Percentiles rank a stretch among this genome's conserved stretches.
Evolutionary conservation across 2,329 filamentous ascomycete genomes (phyloP).

Genomic region (Calonectria montana): DNA sequence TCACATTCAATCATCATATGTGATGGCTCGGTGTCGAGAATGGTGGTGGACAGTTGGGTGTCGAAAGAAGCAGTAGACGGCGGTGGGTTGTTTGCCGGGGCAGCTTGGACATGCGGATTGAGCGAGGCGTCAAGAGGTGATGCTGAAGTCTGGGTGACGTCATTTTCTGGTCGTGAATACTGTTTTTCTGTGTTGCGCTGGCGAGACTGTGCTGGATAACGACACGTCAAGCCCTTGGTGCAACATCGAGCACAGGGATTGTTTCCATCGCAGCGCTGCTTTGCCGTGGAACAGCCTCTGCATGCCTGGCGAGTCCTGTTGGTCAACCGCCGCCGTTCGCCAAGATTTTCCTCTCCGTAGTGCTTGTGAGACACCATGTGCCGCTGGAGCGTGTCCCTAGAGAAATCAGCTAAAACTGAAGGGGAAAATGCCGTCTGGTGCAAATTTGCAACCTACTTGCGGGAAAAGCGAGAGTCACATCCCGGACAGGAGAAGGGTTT

Average conservation of each 20-base stretch:
- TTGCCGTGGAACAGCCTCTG: not conserved
- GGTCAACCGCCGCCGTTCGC: not conserved
- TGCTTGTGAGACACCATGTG: not conserved
- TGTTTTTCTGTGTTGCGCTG: not conserved
- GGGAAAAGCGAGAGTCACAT: constrained; percentile 1
- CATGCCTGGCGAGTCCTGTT: not conserved
- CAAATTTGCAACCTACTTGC: not conserved
- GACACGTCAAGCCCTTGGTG: not conserved
- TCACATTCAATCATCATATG: not conserved
- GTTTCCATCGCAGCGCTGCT: not conserved
- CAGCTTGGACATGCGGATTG: not conserved
- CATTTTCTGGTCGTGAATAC: not conserved
- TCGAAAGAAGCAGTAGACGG: not conserved
- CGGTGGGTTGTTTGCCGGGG: not conserved
- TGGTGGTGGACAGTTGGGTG: not conserved
- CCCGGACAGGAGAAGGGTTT: not conserved
- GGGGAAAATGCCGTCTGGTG: not conserved
- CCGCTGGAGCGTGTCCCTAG: not conserved
- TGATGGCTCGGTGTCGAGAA: not conserved
- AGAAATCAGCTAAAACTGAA: not conserved
- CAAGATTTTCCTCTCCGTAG: not conserved
- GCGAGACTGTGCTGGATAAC: not conserved
- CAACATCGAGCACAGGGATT: not conserved
- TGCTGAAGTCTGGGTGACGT: not conserved
- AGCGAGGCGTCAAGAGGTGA: not conserved